Base-by-base conservation (phyloP, 163 green algal species). In the Prototheca wickerhamii region DNA sequence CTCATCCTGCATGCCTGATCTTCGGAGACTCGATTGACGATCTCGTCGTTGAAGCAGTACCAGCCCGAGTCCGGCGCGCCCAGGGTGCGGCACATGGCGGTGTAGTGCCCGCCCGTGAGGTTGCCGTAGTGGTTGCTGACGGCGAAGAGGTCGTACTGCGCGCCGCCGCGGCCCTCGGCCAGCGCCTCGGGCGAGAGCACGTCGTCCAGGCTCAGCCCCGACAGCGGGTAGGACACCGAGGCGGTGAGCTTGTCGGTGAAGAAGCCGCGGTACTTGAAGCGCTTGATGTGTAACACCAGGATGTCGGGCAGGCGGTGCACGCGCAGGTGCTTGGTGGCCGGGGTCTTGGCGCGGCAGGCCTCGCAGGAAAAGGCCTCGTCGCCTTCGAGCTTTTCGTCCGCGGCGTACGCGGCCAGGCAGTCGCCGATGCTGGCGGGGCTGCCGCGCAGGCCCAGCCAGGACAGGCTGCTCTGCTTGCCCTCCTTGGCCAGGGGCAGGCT, bases 241-340 rank as follows among this genome's bases (percentile, higher is more conserved):
- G 63, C 64, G 10, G 69, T 79, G 6, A 85, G 68, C 75, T 87
- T 84, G 61, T 84, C 75, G 7, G 66, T 67, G 40, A 25, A 50
- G 29, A 35, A 30, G 46, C 57, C 64, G 56, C 63, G 64, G 57
- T 70, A 56, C 49, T 70, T 80, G 68, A 82, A 87, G 59, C 81
- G 70, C 71, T 87, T 87, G 63, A 87, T 78, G 62, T 85, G 76
- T 46, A 87, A 68, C 30, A 87, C 60, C 25, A 87, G 74, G 32
- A 69, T 62, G 1, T 72, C 35, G 4, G 81, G 81, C 21, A 86
- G 62, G 44, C 76, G 68, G 67, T 84, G 75, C 6, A 87, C 33
- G 12, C 74, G 69, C 65, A 87, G 62, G 40, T 70, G 64, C 69
- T 86, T 87, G 55, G 65, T 83, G 32, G 79, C 81, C 6, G 42